Percentiles rank a stretch among this genome's conserved stretches.
phyloP scores from a whole-genome alignment of 495 filamentous ascomycete genomes.

The Penicillium cataractarum region DNA sequence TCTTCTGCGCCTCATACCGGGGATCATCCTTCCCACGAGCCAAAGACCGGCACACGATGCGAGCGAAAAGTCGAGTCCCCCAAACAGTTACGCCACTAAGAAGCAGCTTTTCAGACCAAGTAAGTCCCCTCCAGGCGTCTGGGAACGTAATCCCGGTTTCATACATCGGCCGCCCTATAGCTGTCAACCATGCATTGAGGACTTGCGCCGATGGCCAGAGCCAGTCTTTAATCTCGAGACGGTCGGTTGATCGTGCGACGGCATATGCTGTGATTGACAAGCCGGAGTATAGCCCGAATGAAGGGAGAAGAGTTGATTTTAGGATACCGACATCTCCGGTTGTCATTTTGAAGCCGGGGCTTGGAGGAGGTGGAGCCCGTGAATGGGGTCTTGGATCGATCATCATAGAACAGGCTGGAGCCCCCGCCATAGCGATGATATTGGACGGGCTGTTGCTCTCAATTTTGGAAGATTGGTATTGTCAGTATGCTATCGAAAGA shows the following conservation, averaged over 20 bases:
- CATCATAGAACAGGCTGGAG: conserved; percentile 5
- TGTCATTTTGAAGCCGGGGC: conserved; percentile 12
- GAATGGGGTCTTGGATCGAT: conserved; percentile 3
- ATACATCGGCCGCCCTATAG: conserved; percentile 50
- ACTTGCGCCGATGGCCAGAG: conserved; percentile 58
- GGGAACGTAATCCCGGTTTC: conserved; percentile 41
- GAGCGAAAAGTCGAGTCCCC: conserved; percentile 57
- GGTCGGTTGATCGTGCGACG: conserved; percentile 48
- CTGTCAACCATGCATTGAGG: conserved; percentile 61
- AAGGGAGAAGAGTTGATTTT: conserved; percentile 54
- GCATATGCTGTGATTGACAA: conserved; percentile 52
- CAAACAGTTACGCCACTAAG: conserved; percentile 57
- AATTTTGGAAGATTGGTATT: background rate
- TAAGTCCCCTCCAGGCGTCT: conserved; percentile 46
- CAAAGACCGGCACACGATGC: conserved; percentile 48
- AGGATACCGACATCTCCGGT: conserved; percentile 46
- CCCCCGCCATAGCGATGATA: conserved; percentile 1
- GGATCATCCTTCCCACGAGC: conserved; percentile 56
- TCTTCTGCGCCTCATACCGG: conserved; percentile 53
- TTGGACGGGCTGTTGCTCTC: background rate
- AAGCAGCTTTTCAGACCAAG: conserved; percentile 55
- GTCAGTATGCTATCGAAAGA: background rate
- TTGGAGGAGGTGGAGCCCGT: background rate
- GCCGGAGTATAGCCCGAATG: conserved; percentile 47
- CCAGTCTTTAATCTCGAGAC: conserved; percentile 60